Evolutionary conservation across 306 rosid genomes (phyloP).

Genomic region (Rosa chinensis): DNA sequence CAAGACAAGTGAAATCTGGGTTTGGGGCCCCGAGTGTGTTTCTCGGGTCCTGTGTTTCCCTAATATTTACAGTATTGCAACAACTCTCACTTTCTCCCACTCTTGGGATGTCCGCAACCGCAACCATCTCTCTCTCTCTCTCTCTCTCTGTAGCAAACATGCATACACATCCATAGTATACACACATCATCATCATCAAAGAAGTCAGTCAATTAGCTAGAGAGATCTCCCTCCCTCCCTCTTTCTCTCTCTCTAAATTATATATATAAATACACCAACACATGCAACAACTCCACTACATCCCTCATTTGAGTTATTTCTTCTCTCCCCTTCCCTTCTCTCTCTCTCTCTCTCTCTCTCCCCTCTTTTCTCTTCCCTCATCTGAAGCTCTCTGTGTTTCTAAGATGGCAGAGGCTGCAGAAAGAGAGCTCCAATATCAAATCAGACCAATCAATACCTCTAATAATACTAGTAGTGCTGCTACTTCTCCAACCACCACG

Average conservation of each 20-base stretch:
- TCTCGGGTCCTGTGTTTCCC: constrained; percentile 64
- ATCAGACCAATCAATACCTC: constrained; percentile 38
- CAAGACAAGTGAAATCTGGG: constrained; percentile 46
- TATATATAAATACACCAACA: constrained; percentile 62
- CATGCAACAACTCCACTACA: constrained; percentile 62
- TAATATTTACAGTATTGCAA: constrained; percentile 22
- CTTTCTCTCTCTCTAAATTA: constrained; percentile 18
- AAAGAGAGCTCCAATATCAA: constrained; percentile 43
- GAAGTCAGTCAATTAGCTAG: constrained; percentile 5
- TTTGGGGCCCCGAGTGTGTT: constrained; percentile 48
- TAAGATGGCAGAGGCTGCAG: constrained; percentile 38
- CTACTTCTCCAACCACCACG: constrained; percentile 45
- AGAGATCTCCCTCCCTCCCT: neutral
- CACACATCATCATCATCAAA: neutral
- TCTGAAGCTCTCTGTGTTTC: constrained; percentile 2
- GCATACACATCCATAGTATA: constrained; percentile 10
- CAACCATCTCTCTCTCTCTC: constrained; percentile 24
- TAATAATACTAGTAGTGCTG: neutral
- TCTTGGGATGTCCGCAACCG: constrained; percentile 62
- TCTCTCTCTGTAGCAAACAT: neutral
- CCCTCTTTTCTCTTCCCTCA: neutral
- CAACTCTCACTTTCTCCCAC: constrained; percentile 35
- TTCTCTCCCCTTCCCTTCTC: neutral
- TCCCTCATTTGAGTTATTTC: constrained; percentile 16
- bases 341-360: constrained; percentile 26